A percentile compares a stretch with the other conserved stretches of the same genome.
Evolutionary conservation across 169 alveolate genomes (phyloP).

Genomic region (Eimeria praecox): DNA sequence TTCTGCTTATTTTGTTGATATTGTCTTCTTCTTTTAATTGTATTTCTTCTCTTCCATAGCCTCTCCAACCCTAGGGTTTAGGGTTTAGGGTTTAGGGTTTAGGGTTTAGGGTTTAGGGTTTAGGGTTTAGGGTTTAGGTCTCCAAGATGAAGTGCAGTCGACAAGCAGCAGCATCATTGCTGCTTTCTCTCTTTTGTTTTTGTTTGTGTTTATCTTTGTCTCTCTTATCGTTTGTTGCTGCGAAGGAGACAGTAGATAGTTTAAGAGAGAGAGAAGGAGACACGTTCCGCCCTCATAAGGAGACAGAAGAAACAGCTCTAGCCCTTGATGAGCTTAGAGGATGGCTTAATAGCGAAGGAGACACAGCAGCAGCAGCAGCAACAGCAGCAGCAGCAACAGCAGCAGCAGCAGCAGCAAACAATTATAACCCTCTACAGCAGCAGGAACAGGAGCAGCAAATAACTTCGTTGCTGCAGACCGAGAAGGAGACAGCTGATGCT

Average conservation of each 20-base stretch:
- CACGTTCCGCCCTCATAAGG: too few relatives aligned
- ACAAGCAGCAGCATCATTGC: too few relatives aligned
- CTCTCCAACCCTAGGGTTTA: background rate
- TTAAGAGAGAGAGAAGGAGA: background rate
- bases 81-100: too few relatives aligned
- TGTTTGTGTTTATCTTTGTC: too few relatives aligned
- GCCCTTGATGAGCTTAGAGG: background rate
- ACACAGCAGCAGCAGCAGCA: conserved; percentile 9
- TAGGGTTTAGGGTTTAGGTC: too few relatives aligned
- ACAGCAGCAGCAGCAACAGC: conserved; percentile 8
- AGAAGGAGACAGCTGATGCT: background rate
- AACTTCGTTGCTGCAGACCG: background rate
- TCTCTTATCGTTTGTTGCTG: too few relatives aligned
- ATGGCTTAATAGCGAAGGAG: background rate
- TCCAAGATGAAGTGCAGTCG: too few relatives aligned
- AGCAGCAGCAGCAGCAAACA: conserved; percentile 5
- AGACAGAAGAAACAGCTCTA: background rate
- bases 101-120: too few relatives aligned
- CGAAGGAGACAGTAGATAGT: background rate
- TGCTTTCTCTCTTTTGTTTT: background rate
- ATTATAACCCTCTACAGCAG: too few relatives aligned
- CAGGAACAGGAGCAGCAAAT: too few relatives aligned
- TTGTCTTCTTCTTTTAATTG: background rate
- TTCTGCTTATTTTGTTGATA: background rate
- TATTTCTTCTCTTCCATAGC: background rate